A percentile compares a stretch with the other conserved stretches of the same genome.
These are phyloP conservation scores for Capronia coronata DNA, from an alignment of 2,329 filamentous ascomycete genomes.

Conservation along the genomic window DNA sequence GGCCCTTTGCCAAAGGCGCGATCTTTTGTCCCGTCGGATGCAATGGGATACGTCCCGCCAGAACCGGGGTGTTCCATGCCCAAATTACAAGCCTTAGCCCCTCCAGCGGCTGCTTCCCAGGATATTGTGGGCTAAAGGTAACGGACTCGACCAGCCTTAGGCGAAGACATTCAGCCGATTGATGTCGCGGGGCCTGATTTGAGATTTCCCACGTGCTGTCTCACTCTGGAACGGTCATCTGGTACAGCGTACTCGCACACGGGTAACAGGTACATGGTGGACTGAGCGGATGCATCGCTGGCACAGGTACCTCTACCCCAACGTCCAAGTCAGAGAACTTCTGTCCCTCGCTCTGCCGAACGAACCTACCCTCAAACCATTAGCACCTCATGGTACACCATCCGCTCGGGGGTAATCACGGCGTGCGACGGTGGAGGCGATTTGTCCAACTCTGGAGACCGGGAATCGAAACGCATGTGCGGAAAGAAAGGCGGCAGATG, in stretches of 20 bases:
- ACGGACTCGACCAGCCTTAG: too few relatives aligned
- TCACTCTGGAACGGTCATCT: background rate
- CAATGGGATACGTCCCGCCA: background rate
- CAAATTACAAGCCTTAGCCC: background rate
- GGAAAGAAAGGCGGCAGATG: slow-evolving; percentile 1
- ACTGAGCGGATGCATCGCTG: background rate
- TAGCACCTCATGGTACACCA: slow-evolving; percentile 1
- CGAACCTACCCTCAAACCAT: background rate
- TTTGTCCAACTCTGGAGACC: background rate
- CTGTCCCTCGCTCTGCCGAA: background rate
- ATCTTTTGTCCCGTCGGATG: background rate
- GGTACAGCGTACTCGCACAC: slow-evolving; percentile 1
- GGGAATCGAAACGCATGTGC: background rate
- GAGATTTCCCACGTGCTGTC: slow-evolving; percentile 1
- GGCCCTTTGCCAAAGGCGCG: background rate
- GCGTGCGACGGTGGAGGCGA: background rate
- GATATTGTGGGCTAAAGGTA: too few relatives aligned
- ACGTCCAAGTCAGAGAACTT: background rate
- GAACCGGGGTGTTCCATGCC: background rate
- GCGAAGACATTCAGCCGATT: too few relatives aligned
- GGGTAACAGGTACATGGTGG: slow-evolving; percentile 7
- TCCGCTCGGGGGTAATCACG: background rate
- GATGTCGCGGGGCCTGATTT: too few relatives aligned
- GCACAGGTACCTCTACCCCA: slow-evolving; percentile 11
- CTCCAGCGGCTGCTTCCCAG: background rate